Evolutionary conservation across 805 yeast genomes (phyloP).

Genomic region (Yamadazyma sp.): DNA sequence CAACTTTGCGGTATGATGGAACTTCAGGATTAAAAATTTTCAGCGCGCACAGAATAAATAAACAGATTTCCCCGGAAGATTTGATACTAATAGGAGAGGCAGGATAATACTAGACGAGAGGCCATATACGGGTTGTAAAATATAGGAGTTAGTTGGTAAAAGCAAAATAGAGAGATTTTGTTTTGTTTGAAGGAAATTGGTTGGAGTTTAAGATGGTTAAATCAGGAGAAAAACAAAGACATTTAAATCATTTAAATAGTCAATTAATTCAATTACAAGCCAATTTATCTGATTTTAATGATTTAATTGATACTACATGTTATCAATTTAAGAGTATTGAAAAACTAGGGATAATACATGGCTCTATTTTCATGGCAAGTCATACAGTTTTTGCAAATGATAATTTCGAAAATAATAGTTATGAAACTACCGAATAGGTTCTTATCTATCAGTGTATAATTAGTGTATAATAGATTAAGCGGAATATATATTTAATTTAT

Average conservation of each 20-base stretch:
- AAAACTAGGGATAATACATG: conserved; percentile 55
- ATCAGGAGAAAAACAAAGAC: conserved; percentile 20
- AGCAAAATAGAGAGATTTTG: background rate
- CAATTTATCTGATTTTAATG: conserved; percentile 51
- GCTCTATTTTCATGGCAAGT: conserved; percentile 47
- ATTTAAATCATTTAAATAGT: conserved; percentile 37
- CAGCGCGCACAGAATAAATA: background rate
- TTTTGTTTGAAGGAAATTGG: background rate
- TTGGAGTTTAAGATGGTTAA: background rate
- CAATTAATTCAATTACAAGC: conserved; percentile 46
- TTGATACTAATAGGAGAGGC: no score
- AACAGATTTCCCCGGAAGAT: no score
- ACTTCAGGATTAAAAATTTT: background rate
- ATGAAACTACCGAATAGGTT: no score
- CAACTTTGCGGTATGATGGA: no score
- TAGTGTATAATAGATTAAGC: conserved; percentile 1
- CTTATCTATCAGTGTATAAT: background rate
- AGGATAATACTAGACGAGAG: no score
- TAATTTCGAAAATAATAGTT: conserved; percentile 20
- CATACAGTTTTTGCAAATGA: conserved; percentile 40
- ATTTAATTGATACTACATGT: conserved; percentile 46
- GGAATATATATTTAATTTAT: background rate
- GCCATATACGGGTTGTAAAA: no score
- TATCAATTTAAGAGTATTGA: conserved; percentile 52
- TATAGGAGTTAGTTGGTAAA: no score